Evolutionary conservation across 2,329 filamentous ascomycete genomes (phyloP).

Genomic region (Knoxdaviesia proteae): DNA sequence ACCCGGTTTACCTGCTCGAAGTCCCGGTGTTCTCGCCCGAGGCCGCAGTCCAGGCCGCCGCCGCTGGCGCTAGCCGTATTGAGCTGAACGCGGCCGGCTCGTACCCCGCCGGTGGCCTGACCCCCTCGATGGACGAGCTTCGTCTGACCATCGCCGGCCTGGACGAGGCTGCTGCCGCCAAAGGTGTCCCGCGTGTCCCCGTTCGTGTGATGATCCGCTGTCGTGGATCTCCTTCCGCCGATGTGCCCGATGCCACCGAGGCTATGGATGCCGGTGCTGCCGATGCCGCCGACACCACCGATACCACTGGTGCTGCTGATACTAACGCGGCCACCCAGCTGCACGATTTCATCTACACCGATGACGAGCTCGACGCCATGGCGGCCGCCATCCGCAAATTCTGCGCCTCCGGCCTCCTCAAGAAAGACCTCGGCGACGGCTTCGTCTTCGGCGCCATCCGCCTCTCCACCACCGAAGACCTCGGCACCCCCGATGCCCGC

Average conservation of each 20-base stretch:
- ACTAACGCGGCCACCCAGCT: too few relatives aligned
- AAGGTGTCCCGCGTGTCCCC: constrained; percentile 12
- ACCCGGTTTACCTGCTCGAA: constrained; percentile 17
- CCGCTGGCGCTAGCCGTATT: constrained; percentile 25
- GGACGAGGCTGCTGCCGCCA: background rate
- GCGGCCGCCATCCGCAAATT: constrained; percentile 15
- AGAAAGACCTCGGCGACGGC: constrained; percentile 23
- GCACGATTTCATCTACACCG: constrained; percentile 3
- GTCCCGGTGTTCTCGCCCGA: constrained; percentile 29
- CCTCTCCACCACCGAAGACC: background rate
- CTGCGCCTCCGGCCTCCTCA: constrained; percentile 16
- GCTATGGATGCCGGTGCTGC: too few relatives aligned
- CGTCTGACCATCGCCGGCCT: constrained; percentile 4
- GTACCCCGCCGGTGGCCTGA: constrained; percentile 28
- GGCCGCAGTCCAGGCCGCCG: constrained; percentile 16
- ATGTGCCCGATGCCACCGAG: background rate
- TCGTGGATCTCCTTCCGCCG: constrained; percentile 12
- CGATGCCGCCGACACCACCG: too few relatives aligned
- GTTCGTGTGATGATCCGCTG: constrained; percentile 36
- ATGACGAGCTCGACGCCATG: constrained; percentile 22
- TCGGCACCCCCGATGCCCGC: too few relatives aligned
- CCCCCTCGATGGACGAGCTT: constrained; percentile 22
- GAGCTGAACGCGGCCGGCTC: constrained; percentile 32
- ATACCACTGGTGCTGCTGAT: too few relatives aligned
- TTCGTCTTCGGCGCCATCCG: constrained; percentile 33